Conservation (phyloP, 2,329 filamentous ascomycete genomes). For the Sporothrix luriei region DNA sequence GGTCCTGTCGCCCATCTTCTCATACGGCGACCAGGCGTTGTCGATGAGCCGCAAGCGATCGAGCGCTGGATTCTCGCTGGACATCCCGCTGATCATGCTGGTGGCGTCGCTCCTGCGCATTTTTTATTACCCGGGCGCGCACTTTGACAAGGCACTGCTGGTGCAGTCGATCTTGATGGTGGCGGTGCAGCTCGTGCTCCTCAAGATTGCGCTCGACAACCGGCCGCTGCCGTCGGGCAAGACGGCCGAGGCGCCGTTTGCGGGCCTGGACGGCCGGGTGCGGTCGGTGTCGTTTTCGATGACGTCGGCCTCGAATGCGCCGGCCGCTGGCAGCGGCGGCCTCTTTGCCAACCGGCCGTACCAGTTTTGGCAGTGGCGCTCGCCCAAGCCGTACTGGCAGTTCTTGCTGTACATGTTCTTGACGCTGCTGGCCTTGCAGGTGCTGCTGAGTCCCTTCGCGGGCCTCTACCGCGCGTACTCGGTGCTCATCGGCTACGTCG, state of each 20-base stretch:
- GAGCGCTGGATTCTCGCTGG: slow-evolving; percentile 58
- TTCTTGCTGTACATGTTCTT: slow-evolving; percentile 70
- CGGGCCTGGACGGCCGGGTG: slow-evolving; percentile 47
- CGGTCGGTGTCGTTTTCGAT: too few species aligned
- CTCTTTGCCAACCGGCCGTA: slow-evolving; percentile 61
- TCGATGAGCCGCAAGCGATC: slow-evolving; percentile 66
- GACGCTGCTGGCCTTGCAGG: slow-evolving; percentile 62
- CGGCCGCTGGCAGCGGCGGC: slow-evolving; percentile 34
- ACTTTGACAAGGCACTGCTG: slow-evolving; percentile 65
- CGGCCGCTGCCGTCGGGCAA: slow-evolving; percentile 62
- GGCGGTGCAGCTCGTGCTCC: slow-evolving; percentile 61
- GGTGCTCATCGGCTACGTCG: slow-evolving; percentile 69
- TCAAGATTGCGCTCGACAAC: slow-evolving; percentile 70
- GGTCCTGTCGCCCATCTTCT: slow-evolving; percentile 64
- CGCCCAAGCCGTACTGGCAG: slow-evolving; percentile 75
- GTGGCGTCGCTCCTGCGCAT: slow-evolving; percentile 68
- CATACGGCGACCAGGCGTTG: slow-evolving; percentile 66
- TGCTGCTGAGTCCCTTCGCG: slow-evolving; percentile 64
- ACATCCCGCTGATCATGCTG: slow-evolving; percentile 73
- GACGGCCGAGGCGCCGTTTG: slow-evolving; percentile 68
- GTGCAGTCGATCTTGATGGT: slow-evolving; percentile 69
- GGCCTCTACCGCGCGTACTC: slow-evolving; percentile 68
- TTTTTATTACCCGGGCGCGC: slow-evolving; percentile 69
- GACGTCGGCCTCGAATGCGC: too few species aligned
- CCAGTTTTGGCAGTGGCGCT: slow-evolving; percentile 82